These are phyloP conservation scores for Colletotrichum destructivum DNA, from an alignment of 2,329 filamentous ascomycete species.

Conservation along the genomic window DNA sequence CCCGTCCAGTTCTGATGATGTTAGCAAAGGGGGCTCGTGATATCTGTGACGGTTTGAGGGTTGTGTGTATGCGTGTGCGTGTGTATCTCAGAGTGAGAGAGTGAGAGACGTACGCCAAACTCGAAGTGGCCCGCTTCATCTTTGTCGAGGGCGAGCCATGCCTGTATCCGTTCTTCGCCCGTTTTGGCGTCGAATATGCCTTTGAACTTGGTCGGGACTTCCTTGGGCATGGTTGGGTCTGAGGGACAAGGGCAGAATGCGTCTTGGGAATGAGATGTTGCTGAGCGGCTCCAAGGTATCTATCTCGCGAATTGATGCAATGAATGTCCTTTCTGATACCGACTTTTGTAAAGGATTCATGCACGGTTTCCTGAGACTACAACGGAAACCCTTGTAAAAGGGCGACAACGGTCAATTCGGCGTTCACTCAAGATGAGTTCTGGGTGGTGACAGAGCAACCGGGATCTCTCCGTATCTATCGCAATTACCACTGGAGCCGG, in stretches of 20 bases:
- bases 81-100: neutral
- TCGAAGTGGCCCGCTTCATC: constrained; percentile 49
- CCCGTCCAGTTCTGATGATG: constrained; percentile 61
- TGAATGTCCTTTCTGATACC: neutral
- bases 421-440: neutral
- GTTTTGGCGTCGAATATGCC: constrained; percentile 34
- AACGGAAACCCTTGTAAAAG: neutral
- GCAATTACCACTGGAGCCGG: neutral
- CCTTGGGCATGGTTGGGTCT: constrained; percentile 1
- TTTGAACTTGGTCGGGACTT: neutral
- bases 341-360: neutral
- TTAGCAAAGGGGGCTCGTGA: neutral
- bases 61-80: neutral
- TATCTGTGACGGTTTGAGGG: neutral
- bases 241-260: neutral
- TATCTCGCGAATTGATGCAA: too few species aligned
- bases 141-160: constrained; percentile 50
- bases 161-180: constrained; percentile 49
- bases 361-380: neutral
- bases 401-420: neutral
- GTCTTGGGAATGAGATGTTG: neutral
- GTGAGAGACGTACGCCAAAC: constrained; percentile 49
- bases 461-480: neutral
- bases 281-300: neutral
- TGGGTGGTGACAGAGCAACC: neutral